phyloP scores from a whole-genome alignment of 2,329 filamentous ascomycete genomes.

The Colletotrichum costaricense region DNA sequence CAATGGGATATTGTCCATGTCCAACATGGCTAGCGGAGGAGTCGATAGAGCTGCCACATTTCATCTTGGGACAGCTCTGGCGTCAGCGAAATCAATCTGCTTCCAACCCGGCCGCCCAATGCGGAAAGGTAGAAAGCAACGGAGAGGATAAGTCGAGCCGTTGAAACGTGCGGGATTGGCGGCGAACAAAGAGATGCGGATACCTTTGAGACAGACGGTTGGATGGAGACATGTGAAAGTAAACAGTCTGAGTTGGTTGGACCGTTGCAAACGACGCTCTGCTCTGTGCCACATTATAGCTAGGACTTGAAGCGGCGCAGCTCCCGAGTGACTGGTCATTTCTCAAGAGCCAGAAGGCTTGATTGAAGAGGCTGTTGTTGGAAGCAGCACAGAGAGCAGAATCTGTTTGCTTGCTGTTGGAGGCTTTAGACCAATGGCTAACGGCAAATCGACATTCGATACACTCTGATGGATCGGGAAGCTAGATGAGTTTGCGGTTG shows the following conservation, averaged over 20 bases:
- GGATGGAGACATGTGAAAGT: not conserved
- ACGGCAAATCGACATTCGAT: not conserved
- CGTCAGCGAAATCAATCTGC: not conserved
- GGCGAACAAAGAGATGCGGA: slow-evolving; percentile 14
- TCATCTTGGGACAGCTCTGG: not conserved
- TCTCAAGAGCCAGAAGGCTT: slow-evolving; percentile 1
- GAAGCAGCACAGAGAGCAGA: not conserved
- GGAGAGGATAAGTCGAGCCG: not conserved
- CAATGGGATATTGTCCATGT: not conserved
- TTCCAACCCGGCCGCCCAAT: not conserved
- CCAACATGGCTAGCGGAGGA: not conserved
- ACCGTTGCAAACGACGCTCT: slow-evolving; percentile 23
- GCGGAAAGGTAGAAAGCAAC: not conserved
- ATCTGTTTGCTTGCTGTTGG: slow-evolving; percentile 2
- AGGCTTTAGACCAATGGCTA: not conserved
- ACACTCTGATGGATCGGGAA: not conserved
- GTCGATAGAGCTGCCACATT: not conserved
- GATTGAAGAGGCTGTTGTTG: not conserved
- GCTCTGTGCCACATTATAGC: slow-evolving; percentile 14
- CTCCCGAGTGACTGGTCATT: slow-evolving; percentile 15
- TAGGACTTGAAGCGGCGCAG: slow-evolving; percentile 19
- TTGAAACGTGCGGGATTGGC: slow-evolving; percentile 12
- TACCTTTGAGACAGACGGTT: slow-evolving; percentile 8
- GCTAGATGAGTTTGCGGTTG: not conserved
- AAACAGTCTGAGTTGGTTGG: not conserved